Evolutionary conservation across 129 eudicot genomes (phyloP), one percentile per base, ranked within the genome.

Genomic region (Lactuca saligna): DNA sequence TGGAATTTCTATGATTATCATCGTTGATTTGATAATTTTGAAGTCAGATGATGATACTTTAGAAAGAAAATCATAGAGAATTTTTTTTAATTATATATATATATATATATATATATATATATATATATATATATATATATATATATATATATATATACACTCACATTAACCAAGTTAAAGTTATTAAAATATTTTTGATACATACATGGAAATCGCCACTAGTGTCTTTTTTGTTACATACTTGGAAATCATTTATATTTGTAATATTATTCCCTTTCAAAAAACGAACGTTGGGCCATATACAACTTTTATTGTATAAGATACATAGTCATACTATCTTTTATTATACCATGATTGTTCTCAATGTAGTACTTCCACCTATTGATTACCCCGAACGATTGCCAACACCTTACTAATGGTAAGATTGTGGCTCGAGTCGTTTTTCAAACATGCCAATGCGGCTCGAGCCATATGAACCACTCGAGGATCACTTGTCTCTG

Each of bases 371-470:
- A 57, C 0, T 37, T 35, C 37, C 41, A 15, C 57, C 50, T 53
- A 77, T 38, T 64, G 75, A 78, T 79, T 70, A 13, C 84, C 87
- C 0, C 84, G 69, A 17, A 79, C 66, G 51, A 75, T 68, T 69
- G 83, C 79, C 51, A 83, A 51, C 55, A 79, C 81, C 87, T 83
- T 55, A 57, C 87, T 75, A 13, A 79, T 75, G 12, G 59, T 65
- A 39, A 65, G 70, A 66, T 57, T 61, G 17, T 61, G 75, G 38
- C 58, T 63, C 29, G 62, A 46, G 69, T 71, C 79, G 3, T 64
- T 75, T 48, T 68, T 79, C 35, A 83, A 51, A 64, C 87, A 83
- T 41, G 73, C 73, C 56, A 83, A 75, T 35, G 87, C 84, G 5
- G 87, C 84, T 61, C 60, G 76, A 11, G 65, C 81, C 87, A 83